Percentiles rank a stretch among this genome's conserved stretches.
Evolutionary conservation across 768 basidiomycete genomes (phyloP).

Genomic region (Lentinus brumalis): DNA sequence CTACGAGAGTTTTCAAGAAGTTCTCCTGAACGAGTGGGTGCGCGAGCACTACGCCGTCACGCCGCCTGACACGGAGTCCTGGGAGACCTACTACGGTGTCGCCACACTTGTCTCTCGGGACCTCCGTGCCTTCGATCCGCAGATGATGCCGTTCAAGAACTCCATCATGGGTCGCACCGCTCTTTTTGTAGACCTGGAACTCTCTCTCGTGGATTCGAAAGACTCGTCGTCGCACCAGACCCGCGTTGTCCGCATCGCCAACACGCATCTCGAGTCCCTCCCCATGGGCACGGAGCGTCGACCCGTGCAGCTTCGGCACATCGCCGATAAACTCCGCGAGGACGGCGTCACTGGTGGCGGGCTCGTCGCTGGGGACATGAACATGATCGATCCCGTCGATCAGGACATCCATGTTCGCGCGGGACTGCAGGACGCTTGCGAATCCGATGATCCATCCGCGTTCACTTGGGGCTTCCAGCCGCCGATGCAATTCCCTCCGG

Average conservation of each 20-base stretch:
- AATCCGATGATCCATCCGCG: constrained; percentile 36
- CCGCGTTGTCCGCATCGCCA: constrained; percentile 60
- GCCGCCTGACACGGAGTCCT: constrained; percentile 55
- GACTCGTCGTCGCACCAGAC: constrained; percentile 16
- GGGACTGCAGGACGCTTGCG: constrained; percentile 64
- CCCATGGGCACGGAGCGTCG: constrained; percentile 39
- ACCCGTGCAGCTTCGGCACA: constrained; percentile 54
- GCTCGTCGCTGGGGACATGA: constrained; percentile 74
- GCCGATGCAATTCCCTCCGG: constrained; percentile 44
- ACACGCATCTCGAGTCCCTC: constrained; percentile 76
- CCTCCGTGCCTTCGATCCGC: constrained; percentile 49
- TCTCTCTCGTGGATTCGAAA: constrained; percentile 37
- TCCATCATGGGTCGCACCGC: constrained; percentile 58
- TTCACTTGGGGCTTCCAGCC: constrained; percentile 77
- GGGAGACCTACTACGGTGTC: constrained; percentile 66
- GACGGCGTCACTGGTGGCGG: constrained; percentile 50
- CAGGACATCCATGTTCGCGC: constrained; percentile 40
- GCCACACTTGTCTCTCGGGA: constrained; percentile 67
- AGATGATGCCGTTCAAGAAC: constrained; percentile 53
- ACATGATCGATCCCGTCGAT: constrained; percentile 56
- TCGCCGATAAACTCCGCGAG: constrained; percentile 52
- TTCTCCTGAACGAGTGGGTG: constrained; percentile 66
- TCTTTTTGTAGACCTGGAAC: constrained; percentile 56
- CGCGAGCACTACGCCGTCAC: constrained; percentile 58
- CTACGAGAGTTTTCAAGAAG: constrained; percentile 40